Evolutionary conservation across 2,329 filamentous ascomycete genomes (phyloP), one percentile per base, ranked within the genome.

Genomic region (Penicillium hordei): DNA sequence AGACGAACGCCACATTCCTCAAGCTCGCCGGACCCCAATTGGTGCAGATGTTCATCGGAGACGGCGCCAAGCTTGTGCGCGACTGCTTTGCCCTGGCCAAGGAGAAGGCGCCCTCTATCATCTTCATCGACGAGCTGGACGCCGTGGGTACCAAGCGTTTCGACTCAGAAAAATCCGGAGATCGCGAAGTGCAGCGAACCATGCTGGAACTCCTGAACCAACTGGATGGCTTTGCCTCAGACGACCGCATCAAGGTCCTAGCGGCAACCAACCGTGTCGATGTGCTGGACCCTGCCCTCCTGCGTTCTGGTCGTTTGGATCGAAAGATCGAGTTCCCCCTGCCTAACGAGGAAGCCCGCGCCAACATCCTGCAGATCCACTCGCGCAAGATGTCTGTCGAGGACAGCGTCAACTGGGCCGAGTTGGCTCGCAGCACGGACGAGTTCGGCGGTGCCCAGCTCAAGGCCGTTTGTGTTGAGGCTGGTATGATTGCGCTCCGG

Each of bases 141-240:
- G 94, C 94, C 57, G 89, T 99, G n/a, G 94, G 94, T 66, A 97
- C 93, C 53, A 97, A 97, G 81, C 93, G 94, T 72, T 99, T 99
- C 81, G 94, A 99, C 76, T 96, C 91, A 66, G 93, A 97, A 75
- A 99, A 97, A 83, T 94, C 90, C 60, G 94, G 94, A 79, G 94
- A 99, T 76, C 86, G 94, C 76, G 94, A 99, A 80, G 94, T 99
- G 43, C 94, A 99, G 80, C 87, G 94, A 75, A 99, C 94, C 57
- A 99, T 99, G 95, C 82, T 99, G 80, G 94, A 99, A 77, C 85
- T 99, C 55, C 89, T 99, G 64, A 99, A 99, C 80, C 94, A 99
- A 81, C 87, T 99, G 1, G 94, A 99, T 72, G 94, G 94, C 53
- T 99, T 99, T 72, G 95, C 94, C 0, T 96, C 92, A 7, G 93